Percentiles rank a stretch among this genome's conserved stretches.
These are phyloP conservation scores for Meyerozyma smithsonii DNA, from an alignment of 1,139 yeast genomes.

Conservation along the genomic window DNA sequence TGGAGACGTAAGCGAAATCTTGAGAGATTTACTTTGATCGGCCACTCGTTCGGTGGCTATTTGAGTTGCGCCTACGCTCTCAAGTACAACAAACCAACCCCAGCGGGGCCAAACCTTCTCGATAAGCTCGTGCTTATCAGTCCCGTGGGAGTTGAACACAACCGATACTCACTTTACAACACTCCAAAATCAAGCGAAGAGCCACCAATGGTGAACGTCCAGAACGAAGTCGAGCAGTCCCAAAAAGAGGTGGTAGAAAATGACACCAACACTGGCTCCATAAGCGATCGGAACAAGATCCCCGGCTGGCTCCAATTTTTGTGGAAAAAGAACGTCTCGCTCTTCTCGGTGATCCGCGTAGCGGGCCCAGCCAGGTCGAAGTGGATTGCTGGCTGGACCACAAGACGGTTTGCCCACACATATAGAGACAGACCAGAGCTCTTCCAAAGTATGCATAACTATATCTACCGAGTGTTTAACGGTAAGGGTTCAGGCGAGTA, in stretches of 20 bases:
- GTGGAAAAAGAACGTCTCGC: constrained; percentile 38
- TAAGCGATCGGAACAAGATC: neutral
- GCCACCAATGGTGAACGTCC: constrained; percentile 7
- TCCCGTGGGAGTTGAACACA: constrained; percentile 45
- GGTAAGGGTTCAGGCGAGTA: constrained; percentile 44
- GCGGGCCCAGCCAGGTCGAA: constrained; percentile 36
- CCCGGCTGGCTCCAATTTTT: constrained; percentile 16
- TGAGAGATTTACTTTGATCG: constrained; percentile 64
- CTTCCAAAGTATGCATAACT: constrained; percentile 36
- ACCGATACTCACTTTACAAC: constrained; percentile 22
- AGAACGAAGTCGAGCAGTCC: constrained; percentile 12
- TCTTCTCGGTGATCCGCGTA: constrained; percentile 32
- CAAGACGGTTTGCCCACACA: constrained; percentile 33
- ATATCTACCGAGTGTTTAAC: constrained; percentile 36
- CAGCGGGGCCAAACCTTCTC: constrained; percentile 17
- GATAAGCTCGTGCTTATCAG: constrained; percentile 40
- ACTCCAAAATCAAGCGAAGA: constrained; percentile 1
- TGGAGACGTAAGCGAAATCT: constrained; percentile 67
- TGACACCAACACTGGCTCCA: neutral
- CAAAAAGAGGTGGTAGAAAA: constrained; percentile 14
- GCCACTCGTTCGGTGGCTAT: constrained; percentile 94
- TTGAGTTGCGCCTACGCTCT: constrained; percentile 73
- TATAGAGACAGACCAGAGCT: constrained; percentile 26
- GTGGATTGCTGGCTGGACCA: constrained; percentile 38
- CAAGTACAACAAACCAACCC: constrained; percentile 41